A percentile compares a stretch with the other conserved stretches of the same genome.
phyloP scores from a whole-genome alignment of 2,329 filamentous ascomycete species.

The Arachnomyces sp. region DNA sequence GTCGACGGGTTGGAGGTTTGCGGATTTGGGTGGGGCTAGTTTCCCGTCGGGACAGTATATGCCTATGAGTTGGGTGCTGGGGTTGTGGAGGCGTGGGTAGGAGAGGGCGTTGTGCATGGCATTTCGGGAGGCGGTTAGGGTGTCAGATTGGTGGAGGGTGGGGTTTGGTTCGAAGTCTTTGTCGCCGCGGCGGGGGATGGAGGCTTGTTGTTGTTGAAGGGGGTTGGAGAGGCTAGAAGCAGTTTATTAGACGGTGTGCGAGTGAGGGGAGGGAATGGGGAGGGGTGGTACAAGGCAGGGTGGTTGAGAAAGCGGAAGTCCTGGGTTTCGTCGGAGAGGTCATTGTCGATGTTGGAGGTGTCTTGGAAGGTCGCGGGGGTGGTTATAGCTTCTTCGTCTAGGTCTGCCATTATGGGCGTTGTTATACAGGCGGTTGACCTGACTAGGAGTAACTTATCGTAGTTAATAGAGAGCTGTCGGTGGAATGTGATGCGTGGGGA shows the following conservation, averaged over 20 bases:
- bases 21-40: conserved; percentile 5
- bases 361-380: conserved; percentile 12
- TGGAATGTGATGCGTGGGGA: too few relatives aligned
- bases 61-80: conserved; percentile 52
- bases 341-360: conserved; percentile 40
- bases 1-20: conserved; percentile 3
- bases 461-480: too few relatives aligned
- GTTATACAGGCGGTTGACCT: too few relatives aligned
- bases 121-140: conserved; percentile 69
- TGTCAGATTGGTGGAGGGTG: conserved; percentile 68
- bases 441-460: too few relatives aligned
- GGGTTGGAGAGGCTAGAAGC: conserved; percentile 25
- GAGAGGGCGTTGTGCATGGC: conserved; percentile 85
- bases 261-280: not conserved
- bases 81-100: conserved; percentile 65
- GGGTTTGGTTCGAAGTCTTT: conserved; percentile 96
- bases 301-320: conserved; percentile 70
- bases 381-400: conserved; percentile 34
- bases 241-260: not conserved
- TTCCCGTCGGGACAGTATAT: conserved; percentile 62
- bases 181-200: conserved; percentile 79
- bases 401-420: conserved; percentile 31
- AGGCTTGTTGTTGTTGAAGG: conserved; percentile 19
- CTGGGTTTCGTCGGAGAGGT: conserved; percentile 69
- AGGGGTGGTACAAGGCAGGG: conserved; percentile 39